These are phyloP conservation scores for Hevea brasiliensis DNA, from an alignment of 345 rosid genomes.

Conservation along the genomic window DNA sequence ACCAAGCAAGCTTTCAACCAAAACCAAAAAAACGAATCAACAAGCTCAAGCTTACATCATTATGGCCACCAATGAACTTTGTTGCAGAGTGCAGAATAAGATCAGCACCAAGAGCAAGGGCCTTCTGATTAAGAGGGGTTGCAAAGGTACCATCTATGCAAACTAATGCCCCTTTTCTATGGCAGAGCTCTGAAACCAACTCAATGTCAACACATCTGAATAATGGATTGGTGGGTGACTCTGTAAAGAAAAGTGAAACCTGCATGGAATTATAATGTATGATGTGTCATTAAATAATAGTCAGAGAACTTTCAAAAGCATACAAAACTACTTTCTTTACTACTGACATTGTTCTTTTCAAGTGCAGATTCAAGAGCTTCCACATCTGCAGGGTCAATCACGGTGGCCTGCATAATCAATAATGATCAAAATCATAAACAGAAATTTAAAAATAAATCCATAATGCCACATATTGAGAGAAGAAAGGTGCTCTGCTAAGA, in stretches of 20 bases:
- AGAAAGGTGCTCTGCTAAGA: neutral
- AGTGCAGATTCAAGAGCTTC: slow-evolving; percentile 75
- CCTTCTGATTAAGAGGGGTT: slow-evolving; percentile 95
- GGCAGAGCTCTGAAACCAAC: slow-evolving; percentile 85
- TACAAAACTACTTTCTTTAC: slow-evolving; percentile 6
- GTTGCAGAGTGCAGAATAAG: slow-evolving; percentile 90
- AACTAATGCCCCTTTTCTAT: slow-evolving; percentile 79
- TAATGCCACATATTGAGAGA: neutral
- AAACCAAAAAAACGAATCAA: slow-evolving; percentile 1
- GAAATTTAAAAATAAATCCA: neutral
- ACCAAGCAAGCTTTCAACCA: too few relatives aligned
- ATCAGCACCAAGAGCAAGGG: slow-evolving; percentile 95
- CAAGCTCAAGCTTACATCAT: slow-evolving; percentile 61
- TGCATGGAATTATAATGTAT: slow-evolving; percentile 35
- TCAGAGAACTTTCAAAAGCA: slow-evolving; percentile 3
- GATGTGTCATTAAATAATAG: neutral
- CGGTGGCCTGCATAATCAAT: slow-evolving; percentile 67
- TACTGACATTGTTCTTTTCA: slow-evolving; percentile 63
- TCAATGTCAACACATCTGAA: slow-evolving; percentile 91
- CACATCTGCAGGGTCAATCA: slow-evolving; percentile 94
- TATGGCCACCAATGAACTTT: slow-evolving; percentile 92
- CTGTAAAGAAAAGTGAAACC: slow-evolving; percentile 92
- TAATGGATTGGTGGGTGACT: slow-evolving; percentile 97
- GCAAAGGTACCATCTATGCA: slow-evolving; percentile 99
- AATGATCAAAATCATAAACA: neutral